Conservation (phyloP, 2,329 filamentous ascomycete genomes). For the Botrytis elliptica region DNA sequence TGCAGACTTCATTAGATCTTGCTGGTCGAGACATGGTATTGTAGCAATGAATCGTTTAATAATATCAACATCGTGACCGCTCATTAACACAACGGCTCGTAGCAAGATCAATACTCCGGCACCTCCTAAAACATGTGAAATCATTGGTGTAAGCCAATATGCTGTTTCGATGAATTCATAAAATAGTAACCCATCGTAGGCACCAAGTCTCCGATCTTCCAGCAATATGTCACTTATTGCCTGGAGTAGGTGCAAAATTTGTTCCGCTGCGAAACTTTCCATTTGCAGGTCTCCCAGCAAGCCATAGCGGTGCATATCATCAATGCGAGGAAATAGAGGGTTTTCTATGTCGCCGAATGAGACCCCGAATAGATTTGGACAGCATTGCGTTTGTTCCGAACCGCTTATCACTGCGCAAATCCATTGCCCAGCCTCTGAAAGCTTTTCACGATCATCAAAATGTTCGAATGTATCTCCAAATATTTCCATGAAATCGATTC, state of each 20-base stretch:
- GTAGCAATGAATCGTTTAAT: constrained; percentile 1
- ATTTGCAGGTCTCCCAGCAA: neutral
- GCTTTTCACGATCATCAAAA: constrained; percentile 6
- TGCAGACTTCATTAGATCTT: neutral
- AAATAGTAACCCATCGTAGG: neutral
- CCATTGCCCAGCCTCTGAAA: constrained; percentile 16
- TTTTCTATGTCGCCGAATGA: neutral
- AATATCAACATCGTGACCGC: constrained; percentile 13
- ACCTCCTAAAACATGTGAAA: constrained; percentile 9
- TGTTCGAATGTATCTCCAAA: constrained; percentile 14
- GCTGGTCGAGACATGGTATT: neutral
- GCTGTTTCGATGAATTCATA: constrained; percentile 18
- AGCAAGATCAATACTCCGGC: constrained; percentile 18
- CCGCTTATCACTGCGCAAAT: constrained; percentile 2
- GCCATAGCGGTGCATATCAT: neutral
- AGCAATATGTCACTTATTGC: constrained; percentile 13
- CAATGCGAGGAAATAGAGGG: constrained; percentile 1
- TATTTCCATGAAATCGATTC: constrained; percentile 11
- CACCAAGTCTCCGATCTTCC: constrained; percentile 9
- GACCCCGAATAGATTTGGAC: neutral
- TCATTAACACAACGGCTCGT: constrained; percentile 15
- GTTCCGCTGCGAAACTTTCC: constrained; percentile 1
- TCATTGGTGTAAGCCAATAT: neutral
- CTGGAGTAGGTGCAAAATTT: constrained; percentile 19
- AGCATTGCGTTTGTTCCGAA: constrained; percentile 5